Conservation (phyloP, 495 filamentous ascomycete species). For the Filosporella fistucella region DNA sequence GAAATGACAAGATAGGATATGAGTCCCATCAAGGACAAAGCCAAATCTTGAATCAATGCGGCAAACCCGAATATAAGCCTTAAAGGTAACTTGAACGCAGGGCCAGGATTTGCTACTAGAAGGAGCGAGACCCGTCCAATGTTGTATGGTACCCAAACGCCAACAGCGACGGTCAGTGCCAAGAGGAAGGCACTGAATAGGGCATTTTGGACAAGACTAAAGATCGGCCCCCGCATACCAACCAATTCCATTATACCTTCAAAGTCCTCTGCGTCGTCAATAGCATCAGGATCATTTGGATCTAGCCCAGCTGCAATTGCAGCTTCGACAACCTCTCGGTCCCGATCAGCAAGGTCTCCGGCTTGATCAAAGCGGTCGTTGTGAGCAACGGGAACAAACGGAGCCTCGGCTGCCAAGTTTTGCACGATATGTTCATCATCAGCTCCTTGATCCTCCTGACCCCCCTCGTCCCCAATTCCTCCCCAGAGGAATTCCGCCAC, state of each 20-base stretch:
- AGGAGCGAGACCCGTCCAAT: conserved; percentile 80
- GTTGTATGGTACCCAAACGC: conserved; percentile 88
- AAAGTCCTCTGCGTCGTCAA: conserved; percentile 92
- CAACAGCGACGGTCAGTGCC: conserved; percentile 74
- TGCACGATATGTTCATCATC: conserved; percentile 57
- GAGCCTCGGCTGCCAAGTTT: conserved; percentile 55
- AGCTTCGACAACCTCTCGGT: conserved; percentile 23
- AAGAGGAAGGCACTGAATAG: conserved; percentile 91
- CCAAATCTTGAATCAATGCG: conserved; percentile 56
- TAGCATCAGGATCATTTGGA: conserved; percentile 51
- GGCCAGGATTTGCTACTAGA: conserved; percentile 70
- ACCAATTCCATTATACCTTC: conserved; percentile 95
- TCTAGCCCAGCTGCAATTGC: conserved; percentile 33
- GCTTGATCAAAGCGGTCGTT: conserved; percentile 26
- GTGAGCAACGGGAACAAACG: conserved; percentile 50
- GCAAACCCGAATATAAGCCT: conserved; percentile 63
- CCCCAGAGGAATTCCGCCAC: conserved; percentile 60
- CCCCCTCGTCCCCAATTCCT: conserved; percentile 37
- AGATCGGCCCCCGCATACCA: conserved; percentile 90
- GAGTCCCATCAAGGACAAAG: conserved; percentile 31
- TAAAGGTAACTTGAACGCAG: conserved; percentile 65
- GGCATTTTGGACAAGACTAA: conserved; percentile 86
- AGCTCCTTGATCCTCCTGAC: conserved; percentile 30
- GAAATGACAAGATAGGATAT: conserved; percentile 15
- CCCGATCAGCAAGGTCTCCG: conserved; percentile 26